Evolutionary conservation across 805 yeast species (phyloP).

Genomic region (Candida michaelii): DNA sequence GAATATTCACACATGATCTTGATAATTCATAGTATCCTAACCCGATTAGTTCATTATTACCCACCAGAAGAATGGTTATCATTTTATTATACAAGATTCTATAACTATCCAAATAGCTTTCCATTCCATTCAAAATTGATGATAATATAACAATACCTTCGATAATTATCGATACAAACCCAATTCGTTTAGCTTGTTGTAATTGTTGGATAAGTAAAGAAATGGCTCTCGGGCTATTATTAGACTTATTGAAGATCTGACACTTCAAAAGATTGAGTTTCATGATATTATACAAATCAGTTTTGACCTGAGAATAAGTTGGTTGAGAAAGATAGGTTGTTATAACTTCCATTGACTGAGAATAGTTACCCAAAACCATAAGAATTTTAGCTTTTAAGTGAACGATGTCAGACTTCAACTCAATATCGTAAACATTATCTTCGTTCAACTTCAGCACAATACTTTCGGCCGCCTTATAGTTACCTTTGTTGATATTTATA

Average conservation of each 20-base stretch:
- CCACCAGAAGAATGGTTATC: constrained; percentile 45
- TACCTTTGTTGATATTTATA: constrained; percentile 37
- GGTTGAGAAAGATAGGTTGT: constrained; percentile 18
- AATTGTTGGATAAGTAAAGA: constrained; percentile 51
- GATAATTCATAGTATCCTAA: constrained; percentile 33
- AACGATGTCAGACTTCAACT: constrained; percentile 27
- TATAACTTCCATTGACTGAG: constrained; percentile 27
- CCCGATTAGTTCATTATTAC: constrained; percentile 39
- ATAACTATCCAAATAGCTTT: constrained; percentile 44
- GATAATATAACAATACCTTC: constrained; percentile 50
- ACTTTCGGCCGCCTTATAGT: constrained; percentile 32
- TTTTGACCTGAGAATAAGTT: constrained; percentile 15
- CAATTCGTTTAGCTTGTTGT: constrained; percentile 45
- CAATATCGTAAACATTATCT: constrained; percentile 32
- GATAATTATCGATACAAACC: constrained; percentile 43
- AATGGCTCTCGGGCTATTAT: constrained; percentile 49
- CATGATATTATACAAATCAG: constrained; percentile 45
- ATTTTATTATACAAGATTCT: constrained; percentile 40
- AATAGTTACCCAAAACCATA: constrained; percentile 31
- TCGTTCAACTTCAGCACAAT: constrained; percentile 29
- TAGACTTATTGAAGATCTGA: constrained; percentile 39
- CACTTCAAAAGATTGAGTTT: constrained; percentile 50
- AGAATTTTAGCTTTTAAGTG: constrained; percentile 29
- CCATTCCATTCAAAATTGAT: constrained; percentile 42
- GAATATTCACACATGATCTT: constrained; percentile 18